phyloP scores from a whole-genome alignment of 2,329 filamentous ascomycete genomes.

The Beauveria rudraprayagi region DNA sequence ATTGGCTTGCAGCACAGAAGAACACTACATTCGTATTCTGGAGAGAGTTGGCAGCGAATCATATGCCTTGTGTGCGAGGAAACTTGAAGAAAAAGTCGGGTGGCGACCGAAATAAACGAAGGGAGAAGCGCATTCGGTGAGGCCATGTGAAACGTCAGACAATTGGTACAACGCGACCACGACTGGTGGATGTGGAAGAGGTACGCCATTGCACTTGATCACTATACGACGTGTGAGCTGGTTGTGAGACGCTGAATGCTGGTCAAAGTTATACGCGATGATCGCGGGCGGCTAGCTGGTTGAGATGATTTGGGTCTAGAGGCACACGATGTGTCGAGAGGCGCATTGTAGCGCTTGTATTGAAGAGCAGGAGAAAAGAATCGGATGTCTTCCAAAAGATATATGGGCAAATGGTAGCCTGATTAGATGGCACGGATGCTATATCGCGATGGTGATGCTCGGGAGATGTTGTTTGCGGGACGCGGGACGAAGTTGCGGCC shows the following conservation, averaged over 20 bases:
- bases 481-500: not conserved
- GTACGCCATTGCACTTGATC: not conserved
- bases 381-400: not conserved
- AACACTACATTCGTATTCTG: not conserved
- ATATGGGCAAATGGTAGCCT: not conserved
- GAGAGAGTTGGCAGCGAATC: not conserved
- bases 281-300: not conserved
- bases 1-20: not conserved
- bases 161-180: not conserved
- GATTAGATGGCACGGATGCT: not conserved
- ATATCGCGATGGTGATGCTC: not conserved
- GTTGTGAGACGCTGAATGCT: not conserved
- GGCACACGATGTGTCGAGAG: not conserved
- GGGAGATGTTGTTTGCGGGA: not conserved
- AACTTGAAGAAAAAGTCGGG: not conserved
- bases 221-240: not conserved
- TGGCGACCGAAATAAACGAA: not conserved
- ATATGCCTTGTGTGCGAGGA: not conserved
- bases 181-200: not conserved
- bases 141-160: slow-evolving; percentile 3
- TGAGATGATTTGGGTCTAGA: not conserved
- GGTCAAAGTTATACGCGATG: not conserved
- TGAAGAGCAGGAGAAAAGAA: not conserved
- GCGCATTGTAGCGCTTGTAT: not conserved
- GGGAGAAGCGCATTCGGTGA: not conserved